phyloP scores from a whole-genome alignment of 768 basidiomycete genomes.

The Boletus edulis region DNA sequence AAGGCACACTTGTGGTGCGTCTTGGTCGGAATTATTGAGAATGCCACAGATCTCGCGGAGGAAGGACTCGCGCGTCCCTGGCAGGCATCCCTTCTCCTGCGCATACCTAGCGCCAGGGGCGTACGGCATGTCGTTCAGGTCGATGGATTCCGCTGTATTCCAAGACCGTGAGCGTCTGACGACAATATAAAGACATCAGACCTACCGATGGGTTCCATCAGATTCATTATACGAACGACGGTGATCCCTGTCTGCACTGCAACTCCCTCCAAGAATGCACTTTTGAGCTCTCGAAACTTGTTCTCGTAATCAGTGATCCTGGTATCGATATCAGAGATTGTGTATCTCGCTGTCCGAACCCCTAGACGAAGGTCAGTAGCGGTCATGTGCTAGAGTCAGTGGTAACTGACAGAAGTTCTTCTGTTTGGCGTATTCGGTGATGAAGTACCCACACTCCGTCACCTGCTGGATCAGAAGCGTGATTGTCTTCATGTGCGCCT shows the following conservation, averaged over 20 bases:
- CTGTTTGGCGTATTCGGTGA: not conserved
- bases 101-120: slow-evolving; percentile 6
- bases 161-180: not conserved
- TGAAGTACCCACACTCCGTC: not conserved
- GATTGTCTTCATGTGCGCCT: not conserved
- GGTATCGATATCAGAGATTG: not conserved
- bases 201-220: not conserved
- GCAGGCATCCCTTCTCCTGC: slow-evolving; percentile 2
- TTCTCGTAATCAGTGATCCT: not conserved
- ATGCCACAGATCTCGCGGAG: not conserved
- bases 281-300: not conserved
- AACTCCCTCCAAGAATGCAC: not conserved
- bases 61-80: not conserved
- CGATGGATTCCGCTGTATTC: not conserved
- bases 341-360: not conserved
- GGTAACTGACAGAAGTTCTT: not conserved
- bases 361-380: not conserved
- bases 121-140: not conserved
- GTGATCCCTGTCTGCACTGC: not conserved
- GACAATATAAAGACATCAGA: too few species aligned
- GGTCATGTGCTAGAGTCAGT: not conserved
- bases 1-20: too few species aligned
- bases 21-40: not conserved
- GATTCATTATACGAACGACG: not conserved
- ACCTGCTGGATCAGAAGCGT: not conserved